Percentiles rank a stretch among this genome's conserved stretches.
Conservation (phyloP, 2,329 filamentous ascomycete genomes). For the Clonostachys rhizophaga region DNA sequence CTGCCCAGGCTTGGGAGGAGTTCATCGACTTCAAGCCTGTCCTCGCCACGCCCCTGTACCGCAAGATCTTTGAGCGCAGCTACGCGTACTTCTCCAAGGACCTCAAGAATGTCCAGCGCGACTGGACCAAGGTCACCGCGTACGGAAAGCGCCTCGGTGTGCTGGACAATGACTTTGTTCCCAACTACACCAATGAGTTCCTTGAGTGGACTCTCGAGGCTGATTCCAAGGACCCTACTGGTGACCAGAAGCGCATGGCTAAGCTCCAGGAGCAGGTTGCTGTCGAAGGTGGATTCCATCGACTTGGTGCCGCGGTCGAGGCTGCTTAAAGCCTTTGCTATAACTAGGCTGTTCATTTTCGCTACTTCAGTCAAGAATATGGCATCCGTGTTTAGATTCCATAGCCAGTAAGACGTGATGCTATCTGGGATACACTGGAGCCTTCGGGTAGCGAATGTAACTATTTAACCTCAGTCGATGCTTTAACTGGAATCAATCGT, state of each 20-base stretch:
- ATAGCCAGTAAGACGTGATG: too few relatives aligned
- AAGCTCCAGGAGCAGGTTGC: conserved; percentile 65
- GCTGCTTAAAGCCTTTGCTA: conserved; percentile 1
- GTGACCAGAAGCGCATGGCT: conserved; percentile 72
- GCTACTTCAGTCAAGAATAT: too few relatives aligned
- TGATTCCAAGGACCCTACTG: conserved; percentile 62
- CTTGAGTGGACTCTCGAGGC: conserved; percentile 60
- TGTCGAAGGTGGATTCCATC: conserved; percentile 57
- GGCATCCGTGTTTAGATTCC: too few relatives aligned
- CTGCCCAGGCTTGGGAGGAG: conserved; percentile 59
- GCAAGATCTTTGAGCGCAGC: conserved; percentile 76
- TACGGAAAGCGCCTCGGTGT: conserved; percentile 73
- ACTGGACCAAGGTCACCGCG: conserved; percentile 73
- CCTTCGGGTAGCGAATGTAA: too few relatives aligned
- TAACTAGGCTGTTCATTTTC: too few relatives aligned
- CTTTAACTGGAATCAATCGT: too few relatives aligned
- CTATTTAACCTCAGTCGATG: too few relatives aligned
- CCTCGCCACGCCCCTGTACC: conserved; percentile 64
- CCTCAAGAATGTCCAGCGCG: conserved; percentile 68
- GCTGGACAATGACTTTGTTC: conserved; percentile 54
- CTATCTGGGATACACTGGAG: too few relatives aligned
- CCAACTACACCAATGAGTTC: conserved; percentile 74
- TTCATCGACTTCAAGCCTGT: conserved; percentile 69
- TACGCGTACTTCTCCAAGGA: conserved; percentile 74
- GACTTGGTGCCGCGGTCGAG: conserved; percentile 23